Evolutionary conservation across 1,284 basidiomycete species (phyloP).

Genomic region (Cutaneotrichosporon dermatis): DNA sequence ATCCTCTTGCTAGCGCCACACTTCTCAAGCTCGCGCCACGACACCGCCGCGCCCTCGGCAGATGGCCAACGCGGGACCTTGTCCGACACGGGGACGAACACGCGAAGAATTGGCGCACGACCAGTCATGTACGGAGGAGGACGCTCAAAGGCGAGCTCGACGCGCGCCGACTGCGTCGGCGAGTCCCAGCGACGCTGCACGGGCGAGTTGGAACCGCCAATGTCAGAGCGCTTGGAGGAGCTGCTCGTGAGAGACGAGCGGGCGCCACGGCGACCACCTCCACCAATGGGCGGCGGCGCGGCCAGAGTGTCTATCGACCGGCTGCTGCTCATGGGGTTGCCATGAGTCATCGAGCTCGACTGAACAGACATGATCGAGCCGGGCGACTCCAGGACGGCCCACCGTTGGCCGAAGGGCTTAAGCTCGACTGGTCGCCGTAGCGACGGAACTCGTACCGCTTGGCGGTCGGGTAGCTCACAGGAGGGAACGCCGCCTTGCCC

Average conservation of each 20-base stretch:
- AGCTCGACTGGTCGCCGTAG: slow-evolving; percentile 27
- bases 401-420: slow-evolving; percentile 9
- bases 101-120: slow-evolving; percentile 44
- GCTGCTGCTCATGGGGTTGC: slow-evolving; percentile 8
- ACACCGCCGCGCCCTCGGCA: slow-evolving; percentile 39
- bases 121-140: slow-evolving; percentile 43
- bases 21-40: slow-evolving; percentile 44
- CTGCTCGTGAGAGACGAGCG: slow-evolving; percentile 33
- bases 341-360: slow-evolving; percentile 22
- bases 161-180: slow-evolving; percentile 11
- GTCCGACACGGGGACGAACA: slow-evolving; percentile 45
- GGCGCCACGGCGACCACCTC: not conserved
- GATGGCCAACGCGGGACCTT: slow-evolving; percentile 44
- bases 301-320: slow-evolving; percentile 13
- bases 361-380: slow-evolving; percentile 44
- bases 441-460: slow-evolving; percentile 47
- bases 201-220: slow-evolving; percentile 21
- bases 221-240: slow-evolving; percentile 24
- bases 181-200: slow-evolving; percentile 20
- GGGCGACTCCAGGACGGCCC: slow-evolving; percentile 23
- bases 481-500: slow-evolving; percentile 38
- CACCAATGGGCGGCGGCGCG: slow-evolving; percentile 28
- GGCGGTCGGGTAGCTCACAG: slow-evolving; percentile 44
- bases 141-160: slow-evolving; percentile 45
- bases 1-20: slow-evolving; percentile 44